Evolutionary conservation across 73 alveolate genomes (phyloP), one percentile per base, ranked within the genome.

Genomic region (Diophrys appendiculata): DNA sequence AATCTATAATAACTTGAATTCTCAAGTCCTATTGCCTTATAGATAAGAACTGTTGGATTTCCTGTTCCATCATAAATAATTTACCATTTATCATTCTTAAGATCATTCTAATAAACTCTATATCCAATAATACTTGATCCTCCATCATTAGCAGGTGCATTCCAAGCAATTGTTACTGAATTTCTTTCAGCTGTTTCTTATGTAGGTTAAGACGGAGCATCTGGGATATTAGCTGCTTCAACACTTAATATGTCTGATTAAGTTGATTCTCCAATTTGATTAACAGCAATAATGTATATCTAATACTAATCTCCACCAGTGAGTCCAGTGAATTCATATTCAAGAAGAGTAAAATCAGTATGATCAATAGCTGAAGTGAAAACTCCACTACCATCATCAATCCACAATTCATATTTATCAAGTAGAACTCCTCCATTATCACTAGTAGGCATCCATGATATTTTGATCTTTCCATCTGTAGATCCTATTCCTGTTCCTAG

Each of bases 161-260:
- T 81, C 89, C 90, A 87, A 18, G 89, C 87, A 32, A 87, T 54
- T 24, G 94, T 65, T 34, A 87, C 82, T 18, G 94, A 60, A 55
- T 73, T n/a, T n/a, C n/a, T n/a, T n/a, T n/a, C n/a, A n/a, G n/a
- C n/a, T n/a, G n/a, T n/a, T n/a, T n/a, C n/a, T n/a, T n/a, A n/a
- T n/a, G 52, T 65, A 24, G 88, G 94, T 1, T 33, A 65, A 3
- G 74, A 23, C 14, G 94, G 94, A 18, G 84, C 67, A 29, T 35
- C 54, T 2, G 94, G 94, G 28, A 52, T 28, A 24, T 52, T 68
- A 0, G 94, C 94, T 24, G 87, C 81, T 8, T 64, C 79, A 33
- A 32, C 72, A 30, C 71, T 35, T 18, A 77, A 29, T 25, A 77
- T 53, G 35, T 86, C 90, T 34, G 89, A 77, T 23, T 31, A 75